phyloP scores from a whole-genome alignment of 257 asterid genomes.

The Jacaranda copaia region DNA sequence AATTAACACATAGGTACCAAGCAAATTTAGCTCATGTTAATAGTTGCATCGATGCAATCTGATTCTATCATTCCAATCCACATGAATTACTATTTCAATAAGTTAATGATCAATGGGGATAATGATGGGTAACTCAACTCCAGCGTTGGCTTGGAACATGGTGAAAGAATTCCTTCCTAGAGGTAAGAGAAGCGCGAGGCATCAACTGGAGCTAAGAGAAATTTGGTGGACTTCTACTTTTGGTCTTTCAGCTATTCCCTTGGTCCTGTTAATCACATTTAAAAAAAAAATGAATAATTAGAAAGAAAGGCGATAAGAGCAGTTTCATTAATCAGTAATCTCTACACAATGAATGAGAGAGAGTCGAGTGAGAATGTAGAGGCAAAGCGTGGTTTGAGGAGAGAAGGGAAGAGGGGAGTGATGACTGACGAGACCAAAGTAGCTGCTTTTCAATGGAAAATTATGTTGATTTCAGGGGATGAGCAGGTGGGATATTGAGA shows the following conservation, averaged over 20 bases:
- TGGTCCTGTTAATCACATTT: constrained; percentile 84
- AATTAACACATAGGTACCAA: too few species aligned
- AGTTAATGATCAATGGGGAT: not conserved
- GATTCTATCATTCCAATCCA: not conserved
- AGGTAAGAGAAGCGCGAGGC: constrained; percentile 73
- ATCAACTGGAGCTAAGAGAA: constrained; percentile 85
- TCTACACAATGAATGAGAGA: constrained; percentile 5
- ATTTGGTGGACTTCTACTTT: constrained; percentile 84
- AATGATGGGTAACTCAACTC: constrained; percentile 52
- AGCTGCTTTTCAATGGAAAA: constrained; percentile 67
- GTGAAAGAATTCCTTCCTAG: constrained; percentile 55
- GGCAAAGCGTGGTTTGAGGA: constrained; percentile 56
- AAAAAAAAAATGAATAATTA: not conserved
- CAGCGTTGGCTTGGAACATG: constrained; percentile 64
- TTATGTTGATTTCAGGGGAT: not conserved
- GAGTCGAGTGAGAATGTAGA: constrained; percentile 56
- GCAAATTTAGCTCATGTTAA: not conserved
- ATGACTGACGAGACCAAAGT: constrained; percentile 58
- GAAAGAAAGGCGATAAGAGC: not conserved
- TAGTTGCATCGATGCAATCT: not conserved
- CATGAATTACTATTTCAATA: not conserved
- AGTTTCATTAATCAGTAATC: too few species aligned
- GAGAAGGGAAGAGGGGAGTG: constrained; percentile 43
- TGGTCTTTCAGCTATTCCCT: constrained; percentile 94
- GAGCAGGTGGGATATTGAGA: not conserved